Percentiles rank a stretch among this genome's conserved stretches.
These are phyloP conservation scores for Plasmodium relictum DNA, from an alignment of 169 alveolate genomes.

Conservation along the genomic window DNA sequence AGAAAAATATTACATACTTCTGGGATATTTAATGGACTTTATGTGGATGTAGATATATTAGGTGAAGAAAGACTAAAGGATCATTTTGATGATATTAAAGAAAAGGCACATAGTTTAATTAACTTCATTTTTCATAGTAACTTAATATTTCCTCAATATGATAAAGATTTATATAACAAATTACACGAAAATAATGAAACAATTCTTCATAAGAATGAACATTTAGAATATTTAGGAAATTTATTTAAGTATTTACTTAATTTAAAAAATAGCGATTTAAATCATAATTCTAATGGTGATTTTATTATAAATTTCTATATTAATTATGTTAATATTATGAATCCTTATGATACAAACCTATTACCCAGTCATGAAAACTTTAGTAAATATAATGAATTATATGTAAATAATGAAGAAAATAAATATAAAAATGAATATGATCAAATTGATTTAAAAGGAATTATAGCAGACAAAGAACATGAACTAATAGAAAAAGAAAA, in stretches of 20 bases:
- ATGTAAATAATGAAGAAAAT: background rate
- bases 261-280: slow-evolving; percentile 27
- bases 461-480: background rate
- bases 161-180: background rate
- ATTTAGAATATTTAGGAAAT: slow-evolving; percentile 1
- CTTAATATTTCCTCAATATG: slow-evolving; percentile 24
- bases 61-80: slow-evolving; percentile 8
- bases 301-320: slow-evolving; percentile 29
- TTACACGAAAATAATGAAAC: background rate
- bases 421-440: background rate
- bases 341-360: background rate
- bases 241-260: slow-evolving; percentile 17
- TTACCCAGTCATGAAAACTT: background rate
- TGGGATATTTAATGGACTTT: slow-evolving; percentile 34
- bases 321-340: slow-evolving; percentile 33
- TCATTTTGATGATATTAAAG: slow-evolving; percentile 21
- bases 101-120: slow-evolving; percentile 32
- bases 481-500: background rate
- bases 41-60: slow-evolving; percentile 28
- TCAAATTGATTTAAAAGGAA: background rate
- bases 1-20: slow-evolving; percentile 46
- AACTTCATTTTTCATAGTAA: slow-evolving; percentile 45
- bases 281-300: slow-evolving; percentile 49
- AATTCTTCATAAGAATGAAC: background rate
- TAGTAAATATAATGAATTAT: background rate